Percentiles rank a stretch among this genome's conserved stretches.
Evolutionary conservation across 1,139 yeast genomes (phyloP).

Genomic region (Sugiyamaella grinbergsii): DNA sequence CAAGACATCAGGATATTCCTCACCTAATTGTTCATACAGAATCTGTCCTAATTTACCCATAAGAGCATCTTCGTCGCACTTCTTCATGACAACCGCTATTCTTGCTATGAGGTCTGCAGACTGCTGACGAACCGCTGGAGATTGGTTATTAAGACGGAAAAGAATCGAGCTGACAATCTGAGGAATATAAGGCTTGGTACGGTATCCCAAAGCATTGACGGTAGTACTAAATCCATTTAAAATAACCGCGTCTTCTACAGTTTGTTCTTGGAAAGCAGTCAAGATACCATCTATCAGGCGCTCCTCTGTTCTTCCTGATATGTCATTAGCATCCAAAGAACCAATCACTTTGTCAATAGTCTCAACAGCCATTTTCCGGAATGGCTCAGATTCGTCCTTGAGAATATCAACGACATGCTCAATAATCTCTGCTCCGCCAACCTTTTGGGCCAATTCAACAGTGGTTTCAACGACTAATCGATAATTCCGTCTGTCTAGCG

Average conservation of each 20-base stretch:
- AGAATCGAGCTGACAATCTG: slow-evolving; percentile 74
- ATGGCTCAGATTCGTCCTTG: slow-evolving; percentile 81
- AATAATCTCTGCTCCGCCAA: slow-evolving; percentile 65
- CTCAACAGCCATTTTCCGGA: slow-evolving; percentile 77
- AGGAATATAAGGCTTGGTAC: slow-evolving; percentile 74
- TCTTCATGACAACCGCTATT: slow-evolving; percentile 66
- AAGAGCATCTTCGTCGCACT: slow-evolving; percentile 66
- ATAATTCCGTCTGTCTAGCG: slow-evolving; percentile 55
- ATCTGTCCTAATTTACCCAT: slow-evolving; percentile 71
- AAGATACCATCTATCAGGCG: slow-evolving; percentile 78
- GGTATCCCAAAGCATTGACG: slow-evolving; percentile 63
- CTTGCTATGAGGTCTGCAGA: slow-evolving; percentile 76
- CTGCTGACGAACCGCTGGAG: slow-evolving; percentile 77
- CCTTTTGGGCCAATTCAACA: slow-evolving; percentile 61
- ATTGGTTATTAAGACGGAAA: slow-evolving; percentile 71
- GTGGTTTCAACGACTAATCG: slow-evolving; percentile 76
- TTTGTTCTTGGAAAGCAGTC: slow-evolving; percentile 84
- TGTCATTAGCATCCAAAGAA: slow-evolving; percentile 52
- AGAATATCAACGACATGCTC: slow-evolving; percentile 59
- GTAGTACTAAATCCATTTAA: slow-evolving; percentile 68
- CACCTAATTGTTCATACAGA: slow-evolving; percentile 90
- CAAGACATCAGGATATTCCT: slow-evolving; percentile 89
- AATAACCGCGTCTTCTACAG: slow-evolving; percentile 54
- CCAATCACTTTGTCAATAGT: slow-evolving; percentile 57
- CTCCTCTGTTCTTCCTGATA: slow-evolving; percentile 62